phyloP scores from a whole-genome alignment of 306 rosid species.

The Luffa acutangula region DNA sequence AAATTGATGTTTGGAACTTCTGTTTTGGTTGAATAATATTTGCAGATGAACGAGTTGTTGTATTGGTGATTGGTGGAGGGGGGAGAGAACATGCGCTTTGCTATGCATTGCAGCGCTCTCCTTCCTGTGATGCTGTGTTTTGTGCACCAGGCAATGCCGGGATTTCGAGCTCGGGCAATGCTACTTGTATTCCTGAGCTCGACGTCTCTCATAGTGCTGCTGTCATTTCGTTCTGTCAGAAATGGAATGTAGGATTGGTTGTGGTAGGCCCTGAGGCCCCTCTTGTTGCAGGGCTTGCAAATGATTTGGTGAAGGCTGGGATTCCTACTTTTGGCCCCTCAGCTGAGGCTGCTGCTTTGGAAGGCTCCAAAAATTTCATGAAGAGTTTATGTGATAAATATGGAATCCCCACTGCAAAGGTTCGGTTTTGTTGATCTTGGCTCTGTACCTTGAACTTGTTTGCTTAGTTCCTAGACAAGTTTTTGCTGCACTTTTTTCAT shows the following conservation, averaged over 20 bases:
- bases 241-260: conserved; percentile 72
- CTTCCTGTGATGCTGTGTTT: conserved; percentile 53
- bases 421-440: conserved; percentile 18
- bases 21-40: conserved; percentile 2
- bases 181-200: conserved; percentile 68
- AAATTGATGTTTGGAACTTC: not conserved
- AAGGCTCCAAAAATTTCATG: conserved; percentile 96
- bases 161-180: conserved; percentile 68
- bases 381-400: conserved; percentile 82
- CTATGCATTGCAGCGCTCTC: conserved; percentile 79
- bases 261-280: conserved; percentile 96
- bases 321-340: conserved; percentile 93
- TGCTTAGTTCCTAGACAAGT: not conserved
- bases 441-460: not conserved
- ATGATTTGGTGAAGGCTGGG: conserved; percentile 56
- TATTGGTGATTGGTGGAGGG: conserved; percentile 91
- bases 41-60: conserved; percentile 39
- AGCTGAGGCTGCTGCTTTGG: conserved; percentile 94
- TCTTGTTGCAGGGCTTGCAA: conserved; percentile 74
- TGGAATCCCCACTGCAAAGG: conserved; percentile 91
- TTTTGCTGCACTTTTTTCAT: not conserved
- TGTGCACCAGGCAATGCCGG: conserved; percentile 97
- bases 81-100: conserved; percentile 97
- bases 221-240: conserved; percentile 53
- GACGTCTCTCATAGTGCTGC: conserved; percentile 48